Percentiles rank a stretch among this genome's conserved stretches.
phyloP scores from a whole-genome alignment of 495 filamentous ascomycete genomes.

The Penicillium ucsense region DNA sequence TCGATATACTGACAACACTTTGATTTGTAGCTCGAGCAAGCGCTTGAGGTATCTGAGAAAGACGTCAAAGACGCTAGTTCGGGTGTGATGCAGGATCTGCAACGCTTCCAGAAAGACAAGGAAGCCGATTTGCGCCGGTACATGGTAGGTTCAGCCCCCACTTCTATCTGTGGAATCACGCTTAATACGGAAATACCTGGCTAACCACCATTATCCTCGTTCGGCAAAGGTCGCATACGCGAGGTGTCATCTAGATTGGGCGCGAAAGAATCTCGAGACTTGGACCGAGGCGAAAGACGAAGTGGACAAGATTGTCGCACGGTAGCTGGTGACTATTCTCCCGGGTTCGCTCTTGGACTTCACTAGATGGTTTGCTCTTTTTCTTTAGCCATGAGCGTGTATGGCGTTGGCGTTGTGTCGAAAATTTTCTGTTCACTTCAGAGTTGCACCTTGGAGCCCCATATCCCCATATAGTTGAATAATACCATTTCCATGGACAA shows the following conservation, averaged over 20 bases:
- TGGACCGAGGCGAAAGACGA: constrained; percentile 96
- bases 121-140: constrained; percentile 88
- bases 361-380: neutral
- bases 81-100: constrained; percentile 78
- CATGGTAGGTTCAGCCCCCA: constrained; percentile 57
- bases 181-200: too few relatives aligned
- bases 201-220: neutral
- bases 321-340: constrained; percentile 19
- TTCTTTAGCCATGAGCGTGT: too few relatives aligned
- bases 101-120: constrained; percentile 87
- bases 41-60: constrained; percentile 71
- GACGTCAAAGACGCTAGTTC: constrained; percentile 86
- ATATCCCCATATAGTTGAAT: too few relatives aligned
- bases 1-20: neutral
- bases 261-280: constrained; percentile 89
- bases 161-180: too few relatives aligned
- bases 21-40: constrained; percentile 68
- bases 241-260: constrained; percentile 93
- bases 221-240: constrained; percentile 73
- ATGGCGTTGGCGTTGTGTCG: too few relatives aligned
- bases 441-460: too few relatives aligned
- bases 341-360: neutral
- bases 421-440: too few relatives aligned
- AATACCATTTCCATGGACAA: too few relatives aligned
- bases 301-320: constrained; percentile 71